Base-by-base conservation (phyloP, 2,329 filamentous ascomycete genomes). In the Alternaria ethzedia region DNA sequence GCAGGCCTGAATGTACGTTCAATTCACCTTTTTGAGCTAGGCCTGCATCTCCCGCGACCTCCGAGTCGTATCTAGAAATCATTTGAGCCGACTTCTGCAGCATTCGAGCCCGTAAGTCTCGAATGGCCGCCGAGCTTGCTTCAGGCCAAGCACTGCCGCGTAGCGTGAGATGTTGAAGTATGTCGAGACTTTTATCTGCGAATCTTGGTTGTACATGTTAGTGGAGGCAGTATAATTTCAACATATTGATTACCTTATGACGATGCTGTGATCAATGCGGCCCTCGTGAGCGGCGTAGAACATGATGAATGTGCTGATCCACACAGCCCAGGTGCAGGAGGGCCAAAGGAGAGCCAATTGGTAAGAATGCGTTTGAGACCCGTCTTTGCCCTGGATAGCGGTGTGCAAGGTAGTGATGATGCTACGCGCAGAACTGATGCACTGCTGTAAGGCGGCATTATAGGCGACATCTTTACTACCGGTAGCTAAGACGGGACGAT, bases 281-380 rank as follows among this genome's bases (percentile, higher is more conserved):
- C 78, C 78, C 63, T 84, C 82, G 64, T 82, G 83, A 0, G 83
- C 83, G 5, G 85, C 85, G 55, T 85, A 84, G 4, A 85, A 81
- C 5, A 86, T 69, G 20, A 86, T 82, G 43, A 86, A 84, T 1
- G 83, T 83, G 60, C 84, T 85, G 66, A 86, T 86, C 85, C 85
- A 86, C 0, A 84, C 78, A 2, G 82, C 82, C 84, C 85, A 86
- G 0, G 84, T 86, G 43, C 85, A 85, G 0, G 84, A 84, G 3
- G 84, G 84, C 83, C 84, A 86, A 0, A 84, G 71, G 23, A 86
- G 71, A 0, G 82, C 80, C 7, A 74, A 56, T 12, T 36, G 21
- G 12, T n/a, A 10, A 41, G 11, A 4, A 23, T 6, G 6, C 21
- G 2, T 7, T 17, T 13, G 6, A 5, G 11, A 10, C 20, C n/a